These are phyloP conservation scores for Phenoliferia sp. DNA, from an alignment of 1,284 basidiomycete genomes.

Conservation along the genomic window DNA sequence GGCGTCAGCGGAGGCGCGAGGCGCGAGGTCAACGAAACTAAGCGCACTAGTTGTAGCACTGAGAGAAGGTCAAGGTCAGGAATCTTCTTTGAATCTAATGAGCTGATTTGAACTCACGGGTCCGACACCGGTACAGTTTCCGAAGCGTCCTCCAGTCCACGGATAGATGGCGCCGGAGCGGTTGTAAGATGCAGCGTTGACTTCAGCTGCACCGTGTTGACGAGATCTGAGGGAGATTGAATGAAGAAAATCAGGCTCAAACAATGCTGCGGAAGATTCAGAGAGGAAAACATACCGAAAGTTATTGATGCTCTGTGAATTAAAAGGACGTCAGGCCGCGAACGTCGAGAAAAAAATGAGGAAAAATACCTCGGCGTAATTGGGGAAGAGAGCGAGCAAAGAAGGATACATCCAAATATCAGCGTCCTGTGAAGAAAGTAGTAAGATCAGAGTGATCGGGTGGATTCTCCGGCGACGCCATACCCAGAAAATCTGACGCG, in stretches of 20 bases:
- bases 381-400: constrained; percentile 31
- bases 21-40: not conserved
- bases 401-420: constrained; percentile 35
- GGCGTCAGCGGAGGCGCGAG: not conserved
- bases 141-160: constrained; percentile 33
- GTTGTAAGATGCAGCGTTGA: constrained; percentile 23
- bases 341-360: constrained; percentile 22
- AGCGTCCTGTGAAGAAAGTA: not conserved
- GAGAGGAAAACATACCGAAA: not conserved
- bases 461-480: constrained; percentile 12
- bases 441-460: not conserved
- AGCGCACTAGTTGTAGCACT: constrained; percentile 9
- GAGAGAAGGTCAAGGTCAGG: not conserved
- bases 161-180: constrained; percentile 34
- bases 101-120: not conserved
- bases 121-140: constrained; percentile 26
- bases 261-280: not conserved
- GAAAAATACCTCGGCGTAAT: constrained; percentile 32
- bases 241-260: not conserved
- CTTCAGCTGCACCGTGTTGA: constrained; percentile 26
- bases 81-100: not conserved
- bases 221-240: too few relatives aligned
- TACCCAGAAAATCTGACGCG: constrained; percentile 33
- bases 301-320: not conserved
- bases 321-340: not conserved